Evolutionary conservation across 768 basidiomycete genomes (phyloP), one percentile per base, ranked within the genome.

Genomic region (Candolleomyces eurysporus): DNA sequence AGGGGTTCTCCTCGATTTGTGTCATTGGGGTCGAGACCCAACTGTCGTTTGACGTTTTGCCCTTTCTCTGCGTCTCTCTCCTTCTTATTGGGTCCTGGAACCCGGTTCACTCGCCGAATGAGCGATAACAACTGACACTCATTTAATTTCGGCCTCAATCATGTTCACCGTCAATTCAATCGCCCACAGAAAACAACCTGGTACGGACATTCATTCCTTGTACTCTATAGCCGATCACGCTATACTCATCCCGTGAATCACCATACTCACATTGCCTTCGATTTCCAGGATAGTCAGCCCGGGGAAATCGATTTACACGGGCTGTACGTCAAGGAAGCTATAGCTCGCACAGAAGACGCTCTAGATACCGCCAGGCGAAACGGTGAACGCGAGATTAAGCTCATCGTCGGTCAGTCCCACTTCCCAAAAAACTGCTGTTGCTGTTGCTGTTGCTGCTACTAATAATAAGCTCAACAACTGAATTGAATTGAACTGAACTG

Each of bases 251-350:
- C 22, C 6, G 16, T 9, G 16, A 17, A 21, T 31, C 51, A 11
- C 40, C 19, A 42, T 50, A 31, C 48, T 36, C 26, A 40, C 17
- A 36, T 36, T 36, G 1, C 36, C 6, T 36, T 21, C 39, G 46
- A 17, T 17, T 36, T 46, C 16, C 67, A 88, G 84, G 86, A 90
- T 62, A 87, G 88, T 56, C 73, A 82, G 61, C 81, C 82, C 0
- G 91, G 89, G 1, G 91, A 94, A 71, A 77, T 97, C 49, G 92
- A 98, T 73, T 76, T 98, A 22, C 96, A 98, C 69, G 96, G 94
- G 1, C 76, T 98, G 4, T 96, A 92, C 72, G 95, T 96, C 63
- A 94, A 93, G 69, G 96, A 98, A 75, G 93, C 95, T 21, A 85
- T 96, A 52, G 77, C 82, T 48, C 82, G 81, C 57, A 87, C 85